Conservation (phyloP, 345 rosid genomes). For the Euphorbia pulcherrima region DNA sequence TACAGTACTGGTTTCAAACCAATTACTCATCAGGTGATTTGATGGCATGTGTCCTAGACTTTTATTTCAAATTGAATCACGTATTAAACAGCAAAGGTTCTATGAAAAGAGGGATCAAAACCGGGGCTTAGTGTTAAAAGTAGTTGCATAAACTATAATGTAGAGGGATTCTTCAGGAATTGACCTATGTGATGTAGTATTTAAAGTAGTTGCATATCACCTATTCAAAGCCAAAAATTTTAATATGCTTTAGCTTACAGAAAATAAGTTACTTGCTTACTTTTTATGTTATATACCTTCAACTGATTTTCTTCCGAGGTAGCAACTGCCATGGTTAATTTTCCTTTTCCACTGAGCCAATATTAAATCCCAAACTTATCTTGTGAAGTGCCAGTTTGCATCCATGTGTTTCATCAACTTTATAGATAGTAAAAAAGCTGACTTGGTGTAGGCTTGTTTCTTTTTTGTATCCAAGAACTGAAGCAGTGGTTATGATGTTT, state of each 20-base stretch:
- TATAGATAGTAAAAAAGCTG: background rate
- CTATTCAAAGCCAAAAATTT: background rate
- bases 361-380: background rate
- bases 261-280: background rate
- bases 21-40: slow-evolving; percentile 94
- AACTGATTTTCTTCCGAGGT: background rate
- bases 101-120: background rate
- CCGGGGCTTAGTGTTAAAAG: background rate
- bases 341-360: background rate
- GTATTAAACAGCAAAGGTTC: background rate
- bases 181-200: background rate
- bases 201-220: background rate
- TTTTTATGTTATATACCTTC: background rate
- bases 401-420: background rate
- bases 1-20: slow-evolving; percentile 94
- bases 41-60: slow-evolving; percentile 45
- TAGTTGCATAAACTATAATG: background rate
- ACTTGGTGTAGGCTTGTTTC: too few species aligned
- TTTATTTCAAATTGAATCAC: background rate
- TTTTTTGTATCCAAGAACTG: background rate
- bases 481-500: background rate
- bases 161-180: background rate
- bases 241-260: background rate
- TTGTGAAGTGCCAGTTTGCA: background rate
- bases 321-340: background rate